Percentiles rank a stretch among this genome's conserved stretches.
phyloP scores from a whole-genome alignment of 305 asterid species.

The Solanum chacoense region DNA sequence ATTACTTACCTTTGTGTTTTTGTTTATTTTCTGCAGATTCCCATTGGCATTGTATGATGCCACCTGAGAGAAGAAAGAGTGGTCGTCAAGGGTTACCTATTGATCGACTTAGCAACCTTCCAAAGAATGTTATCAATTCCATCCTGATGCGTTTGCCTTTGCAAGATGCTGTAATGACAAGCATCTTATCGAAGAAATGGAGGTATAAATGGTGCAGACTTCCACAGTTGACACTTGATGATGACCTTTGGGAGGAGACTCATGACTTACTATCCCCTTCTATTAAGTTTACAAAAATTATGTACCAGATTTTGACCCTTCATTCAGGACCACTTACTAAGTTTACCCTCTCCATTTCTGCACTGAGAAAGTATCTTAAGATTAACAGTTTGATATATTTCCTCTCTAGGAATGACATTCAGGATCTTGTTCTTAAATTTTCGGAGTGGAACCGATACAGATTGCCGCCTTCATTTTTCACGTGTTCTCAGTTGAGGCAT shows the following conservation, averaged over 20 bases:
- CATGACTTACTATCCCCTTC: neutral
- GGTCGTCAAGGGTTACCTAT: neutral
- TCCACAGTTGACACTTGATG: conserved; percentile 12
- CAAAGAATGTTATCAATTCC: neutral
- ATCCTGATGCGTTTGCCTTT: conserved; percentile 9
- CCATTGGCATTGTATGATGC: neutral
- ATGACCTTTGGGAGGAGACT: neutral
- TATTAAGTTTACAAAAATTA: neutral
- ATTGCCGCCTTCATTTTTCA: conserved; percentile 11
- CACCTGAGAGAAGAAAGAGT: neutral
- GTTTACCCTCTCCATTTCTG: conserved; percentile 5
- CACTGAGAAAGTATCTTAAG: conserved; percentile 2
- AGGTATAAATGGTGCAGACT: conserved; percentile 16
- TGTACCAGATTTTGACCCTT: conserved; percentile 3
- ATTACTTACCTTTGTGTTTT: neutral
- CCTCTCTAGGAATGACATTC: conserved; percentile 1
- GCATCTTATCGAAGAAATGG: neutral
- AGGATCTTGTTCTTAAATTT: neutral
- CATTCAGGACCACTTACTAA: conserved; percentile 10
- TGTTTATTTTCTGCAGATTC: neutral
- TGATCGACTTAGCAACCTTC: conserved; percentile 6
- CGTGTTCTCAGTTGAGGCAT: neutral
- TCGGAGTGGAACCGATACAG: neutral
- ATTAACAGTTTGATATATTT: neutral
- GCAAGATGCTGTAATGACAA: conserved; percentile 9